A percentile compares a stretch with the other conserved stretches of the same genome.
These are phyloP conservation scores for Rhodotorula sphaerocarpa DNA, from an alignment of 768 basidiomycete genomes.

Conservation along the genomic window DNA sequence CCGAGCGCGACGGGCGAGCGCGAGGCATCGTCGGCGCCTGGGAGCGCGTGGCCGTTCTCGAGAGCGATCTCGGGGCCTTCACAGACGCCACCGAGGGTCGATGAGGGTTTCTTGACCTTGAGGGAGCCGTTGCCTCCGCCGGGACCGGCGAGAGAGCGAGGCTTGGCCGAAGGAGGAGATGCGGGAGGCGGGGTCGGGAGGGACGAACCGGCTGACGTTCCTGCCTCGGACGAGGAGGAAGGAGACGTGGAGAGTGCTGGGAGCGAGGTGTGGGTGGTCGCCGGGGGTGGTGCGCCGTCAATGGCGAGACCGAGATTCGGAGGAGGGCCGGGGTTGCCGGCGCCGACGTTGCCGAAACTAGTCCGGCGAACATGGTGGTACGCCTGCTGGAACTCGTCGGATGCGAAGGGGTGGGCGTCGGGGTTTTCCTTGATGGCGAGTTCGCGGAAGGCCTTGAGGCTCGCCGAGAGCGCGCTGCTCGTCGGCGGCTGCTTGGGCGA, in stretches of 20 bases:
- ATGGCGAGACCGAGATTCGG: no score
- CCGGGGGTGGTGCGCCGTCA: background rate
- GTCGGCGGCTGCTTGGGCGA: background rate
- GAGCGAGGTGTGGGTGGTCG: background rate
- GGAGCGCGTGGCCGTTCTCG: constrained; percentile 5
- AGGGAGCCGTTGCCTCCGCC: background rate
- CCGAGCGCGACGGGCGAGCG: background rate
- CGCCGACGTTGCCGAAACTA: constrained; percentile 5
- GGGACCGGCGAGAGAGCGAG: background rate
- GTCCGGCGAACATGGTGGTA: constrained; percentile 22
- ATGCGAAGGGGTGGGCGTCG: constrained; percentile 10
- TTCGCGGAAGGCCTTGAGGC: constrained; percentile 20
- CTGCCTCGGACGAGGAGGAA: constrained; percentile 2
- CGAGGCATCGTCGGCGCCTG: no score
- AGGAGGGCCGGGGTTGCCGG: no score
- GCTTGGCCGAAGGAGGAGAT: background rate
- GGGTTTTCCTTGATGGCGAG: constrained; percentile 1
- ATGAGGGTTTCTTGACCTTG: background rate
- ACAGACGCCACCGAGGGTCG: constrained; percentile 26
- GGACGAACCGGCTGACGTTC: constrained; percentile 5
- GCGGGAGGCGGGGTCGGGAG: constrained; percentile 29
- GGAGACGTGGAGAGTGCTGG: constrained; percentile 18
- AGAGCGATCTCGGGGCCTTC: constrained; percentile 27
- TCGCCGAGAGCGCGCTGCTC: constrained; percentile 13
- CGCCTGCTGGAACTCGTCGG: constrained; percentile 27